Evolutionary conservation across 495 filamentous ascomycete genomes (phyloP).

Genomic region (Annulohypoxylon maeteangense): DNA sequence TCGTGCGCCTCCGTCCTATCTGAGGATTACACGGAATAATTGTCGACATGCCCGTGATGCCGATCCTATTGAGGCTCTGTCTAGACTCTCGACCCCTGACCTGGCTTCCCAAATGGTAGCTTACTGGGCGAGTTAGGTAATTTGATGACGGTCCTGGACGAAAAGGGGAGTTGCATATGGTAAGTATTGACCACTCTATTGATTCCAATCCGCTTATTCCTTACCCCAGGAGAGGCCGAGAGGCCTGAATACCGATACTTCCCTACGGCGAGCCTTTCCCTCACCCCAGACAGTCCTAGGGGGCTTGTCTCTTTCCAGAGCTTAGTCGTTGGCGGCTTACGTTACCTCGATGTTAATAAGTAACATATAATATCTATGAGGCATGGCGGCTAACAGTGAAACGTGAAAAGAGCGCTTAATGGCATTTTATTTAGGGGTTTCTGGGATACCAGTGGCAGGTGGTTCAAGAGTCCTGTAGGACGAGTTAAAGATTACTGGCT

Average conservation of each 20-base stretch:
- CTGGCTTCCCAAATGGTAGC: not conserved
- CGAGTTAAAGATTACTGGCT: not conserved
- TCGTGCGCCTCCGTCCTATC: not conserved
- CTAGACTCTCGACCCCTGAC: not conserved
- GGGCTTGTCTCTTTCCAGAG: not conserved
- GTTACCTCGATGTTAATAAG: not conserved
- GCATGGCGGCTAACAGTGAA: not conserved
- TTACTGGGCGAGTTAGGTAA: not conserved
- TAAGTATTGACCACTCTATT: constrained; percentile 2
- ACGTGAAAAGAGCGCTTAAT: not conserved
- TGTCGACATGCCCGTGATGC: not conserved
- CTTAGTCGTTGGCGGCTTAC: constrained; percentile 1
- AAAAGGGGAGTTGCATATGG: not conserved
- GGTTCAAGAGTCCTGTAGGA: not conserved
- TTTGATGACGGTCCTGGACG: not conserved
- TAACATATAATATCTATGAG: not conserved
- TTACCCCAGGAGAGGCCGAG: not conserved
- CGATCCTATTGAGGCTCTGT: not conserved
- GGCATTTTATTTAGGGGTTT: not conserved
- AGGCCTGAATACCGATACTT: not conserved
- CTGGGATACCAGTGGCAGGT: not conserved
- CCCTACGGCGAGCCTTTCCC: not conserved
- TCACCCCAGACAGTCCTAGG: not conserved
- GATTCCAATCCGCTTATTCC: not conserved
- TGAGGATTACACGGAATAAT: not conserved